Base-by-base conservation (phyloP, 495 filamentous ascomycete genomes). In the Sordaria brevicollis region DNA sequence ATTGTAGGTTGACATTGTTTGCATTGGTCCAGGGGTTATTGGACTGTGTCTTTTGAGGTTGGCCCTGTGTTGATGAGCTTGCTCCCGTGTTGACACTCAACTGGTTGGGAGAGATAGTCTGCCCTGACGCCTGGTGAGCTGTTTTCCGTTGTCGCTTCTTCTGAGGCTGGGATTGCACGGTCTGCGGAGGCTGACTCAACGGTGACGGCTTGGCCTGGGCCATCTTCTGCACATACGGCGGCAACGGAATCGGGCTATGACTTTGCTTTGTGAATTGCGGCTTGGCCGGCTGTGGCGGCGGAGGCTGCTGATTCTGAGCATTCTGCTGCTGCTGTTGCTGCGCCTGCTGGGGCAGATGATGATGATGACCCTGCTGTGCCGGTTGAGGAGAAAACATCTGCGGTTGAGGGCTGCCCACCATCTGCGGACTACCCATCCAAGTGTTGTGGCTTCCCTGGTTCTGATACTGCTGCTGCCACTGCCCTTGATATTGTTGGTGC, bases 401-500 rank as follows among this genome's bases (percentile, higher is more conserved):
- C 49, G 49, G 49, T 62, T 62, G 49, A 62, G 49, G 49, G 25
- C 49, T 57, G 29, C 39, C 41, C 25, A 57, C 49, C 49, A 62
- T 31, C 19, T 71, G 68, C 25, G 69, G 70, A n/a, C 19, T 36
- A 13, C 36, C 29, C 31, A 67, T 66, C 67, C 76, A 78, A 1
- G 68, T 31, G 37, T 80, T 75, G 17, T 75, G 72, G 25, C 10
- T 49, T 1, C 33, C 35, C 35, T 68, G 71, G 29, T 29, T 65
- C 34, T 43, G 36, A 8, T 68, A 41, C 37, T 69, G 73, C 65
- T 82, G 76, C 38, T 76, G 71, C 73, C 78, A 76, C 9, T 78
- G 71, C 1, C 74, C 69, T 43, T 71, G 79, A 62, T 83, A 84
- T 37, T 84, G 81, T 65, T 83, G 83, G 68, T 86, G 84, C 68